Base-by-base conservation (phyloP, 1,284 basidiomycete genomes). In the Malassezia pachydermatis region DNA sequence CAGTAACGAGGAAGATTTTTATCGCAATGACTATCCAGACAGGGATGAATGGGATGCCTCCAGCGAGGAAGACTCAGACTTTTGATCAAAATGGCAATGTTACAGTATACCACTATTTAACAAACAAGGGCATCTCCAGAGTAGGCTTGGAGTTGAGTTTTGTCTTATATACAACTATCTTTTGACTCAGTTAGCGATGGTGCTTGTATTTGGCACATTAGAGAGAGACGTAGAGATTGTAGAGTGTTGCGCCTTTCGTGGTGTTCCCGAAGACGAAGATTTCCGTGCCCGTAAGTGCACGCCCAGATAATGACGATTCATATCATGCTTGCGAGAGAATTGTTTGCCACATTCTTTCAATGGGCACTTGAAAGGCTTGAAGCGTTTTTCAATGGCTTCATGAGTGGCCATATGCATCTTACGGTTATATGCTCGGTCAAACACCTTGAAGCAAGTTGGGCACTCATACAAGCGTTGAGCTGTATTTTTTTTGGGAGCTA, bases 1-100 rank as follows among this genome's bases (percentile, higher is more conserved):
- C 36, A 64, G 61, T 52, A 69, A 69, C 47, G 65, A 67, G 40
- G 66, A 69, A 47, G 66, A 60, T n/a, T 69, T 60, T 39, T 69
- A 67, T 47, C 30, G 59, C 5, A 69, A 69, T 48, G 66, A 69
- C 35, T 69, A 69, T 29, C 66, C 66, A 3, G 66, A 67, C 27
- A 53, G 58, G 17, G 66, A 69, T 23, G 50, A 51, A 19, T 51
- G 49, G 49, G 43, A 46, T 14, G 44, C 30, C 10, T 20, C 13
- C 16, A 41, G 48, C 20, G 48, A 23, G 11, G 14, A 30, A 25
- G 39, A 41, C 5, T 41, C 25, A 8, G n/a, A 30, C 6, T 16
- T 29, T 29, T n/a, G n/a, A n/a, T n/a, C n/a, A n/a, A n/a, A n/a
- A n/a, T n/a, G n/a, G n/a, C n/a, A n/a, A n/a, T n/a, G n/a, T n/a